Conservation (phyloP, 2,329 filamentous ascomycete genomes). For the Rugonectria rugulosa region DNA sequence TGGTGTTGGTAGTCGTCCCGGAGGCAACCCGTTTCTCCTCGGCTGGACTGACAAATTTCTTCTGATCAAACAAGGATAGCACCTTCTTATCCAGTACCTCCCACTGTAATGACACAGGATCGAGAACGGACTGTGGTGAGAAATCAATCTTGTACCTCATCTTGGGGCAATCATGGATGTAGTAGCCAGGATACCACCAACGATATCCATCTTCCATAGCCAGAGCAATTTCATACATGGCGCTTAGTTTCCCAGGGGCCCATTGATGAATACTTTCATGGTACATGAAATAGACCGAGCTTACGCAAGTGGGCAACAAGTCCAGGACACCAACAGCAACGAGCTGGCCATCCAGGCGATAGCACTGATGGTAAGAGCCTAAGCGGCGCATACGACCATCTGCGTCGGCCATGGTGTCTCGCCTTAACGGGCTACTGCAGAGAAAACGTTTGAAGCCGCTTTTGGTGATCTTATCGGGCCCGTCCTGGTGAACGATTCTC, state of each 20-base stretch:
- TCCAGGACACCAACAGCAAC: constrained; percentile 82
- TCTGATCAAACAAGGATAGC: constrained; percentile 58
- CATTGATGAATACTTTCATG: constrained; percentile 75
- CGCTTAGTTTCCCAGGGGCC: constrained; percentile 78
- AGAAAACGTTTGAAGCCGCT: constrained; percentile 75
- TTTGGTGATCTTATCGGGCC: constrained; percentile 63
- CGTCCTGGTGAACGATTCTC: constrained; percentile 73
- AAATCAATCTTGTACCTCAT: constrained; percentile 89
- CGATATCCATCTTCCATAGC: constrained; percentile 73
- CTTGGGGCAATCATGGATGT: constrained; percentile 82
- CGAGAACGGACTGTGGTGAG: constrained; percentile 75
- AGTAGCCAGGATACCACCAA: constrained; percentile 84
- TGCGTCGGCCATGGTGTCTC: constrained; percentile 50
- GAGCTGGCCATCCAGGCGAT: constrained; percentile 77
- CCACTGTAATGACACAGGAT: constrained; percentile 72
- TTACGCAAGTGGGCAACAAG: constrained; percentile 77
- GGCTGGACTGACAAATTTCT: constrained; percentile 63
- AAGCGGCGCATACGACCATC: constrained; percentile 63
- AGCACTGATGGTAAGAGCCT: constrained; percentile 84
- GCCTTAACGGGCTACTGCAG: constrained; percentile 72
- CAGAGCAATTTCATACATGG: constrained; percentile 75
- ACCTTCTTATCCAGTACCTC: constrained; percentile 62
- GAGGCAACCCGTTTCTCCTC: constrained; percentile 39
- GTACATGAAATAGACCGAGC: constrained; percentile 85
- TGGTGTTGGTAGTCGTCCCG: neutral